Percentiles rank a stretch among this genome's conserved stretches.
These are phyloP conservation scores for Stephania cephalantha DNA, from an alignment of 164 flowering plant genomes.

Conservation along the genomic window DNA sequence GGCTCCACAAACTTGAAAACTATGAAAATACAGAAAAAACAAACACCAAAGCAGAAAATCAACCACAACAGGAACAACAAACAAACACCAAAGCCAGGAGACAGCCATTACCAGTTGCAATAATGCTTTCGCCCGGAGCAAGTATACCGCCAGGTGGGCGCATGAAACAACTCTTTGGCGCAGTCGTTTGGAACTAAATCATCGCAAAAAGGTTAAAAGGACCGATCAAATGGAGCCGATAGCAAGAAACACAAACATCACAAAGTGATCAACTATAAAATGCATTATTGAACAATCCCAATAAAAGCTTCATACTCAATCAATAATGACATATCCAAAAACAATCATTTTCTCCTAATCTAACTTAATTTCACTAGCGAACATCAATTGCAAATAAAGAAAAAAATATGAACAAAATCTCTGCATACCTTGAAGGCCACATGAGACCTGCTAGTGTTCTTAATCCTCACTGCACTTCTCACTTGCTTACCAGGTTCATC, in stretches of 20 bases:
- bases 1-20: slow-evolving; percentile 95
- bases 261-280: neutral
- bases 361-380: neutral
- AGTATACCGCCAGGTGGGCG: slow-evolving; percentile 94
- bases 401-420: neutral
- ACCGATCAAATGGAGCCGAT: neutral
- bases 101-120: slow-evolving; percentile 67
- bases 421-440: slow-evolving; percentile 78
- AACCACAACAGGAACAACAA: neutral
- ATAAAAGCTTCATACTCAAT: neutral
- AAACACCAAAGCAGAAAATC: neutral
- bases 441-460: slow-evolving; percentile 78
- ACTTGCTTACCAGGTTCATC: slow-evolving; percentile 97
- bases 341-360: neutral
- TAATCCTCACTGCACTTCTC: slow-evolving; percentile 74
- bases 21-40: slow-evolving; percentile 9
- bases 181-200: slow-evolving; percentile 87
- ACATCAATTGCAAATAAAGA: neutral
- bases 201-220: neutral
- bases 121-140: slow-evolving; percentile 75
- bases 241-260: neutral
- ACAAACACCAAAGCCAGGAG: neutral
- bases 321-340: neutral
- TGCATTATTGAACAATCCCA: neutral
- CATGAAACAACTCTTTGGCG: slow-evolving; percentile 97